Evolutionary conservation across 139 green algal species (phyloP).

Genomic region (Coelastrella sp.): DNA sequence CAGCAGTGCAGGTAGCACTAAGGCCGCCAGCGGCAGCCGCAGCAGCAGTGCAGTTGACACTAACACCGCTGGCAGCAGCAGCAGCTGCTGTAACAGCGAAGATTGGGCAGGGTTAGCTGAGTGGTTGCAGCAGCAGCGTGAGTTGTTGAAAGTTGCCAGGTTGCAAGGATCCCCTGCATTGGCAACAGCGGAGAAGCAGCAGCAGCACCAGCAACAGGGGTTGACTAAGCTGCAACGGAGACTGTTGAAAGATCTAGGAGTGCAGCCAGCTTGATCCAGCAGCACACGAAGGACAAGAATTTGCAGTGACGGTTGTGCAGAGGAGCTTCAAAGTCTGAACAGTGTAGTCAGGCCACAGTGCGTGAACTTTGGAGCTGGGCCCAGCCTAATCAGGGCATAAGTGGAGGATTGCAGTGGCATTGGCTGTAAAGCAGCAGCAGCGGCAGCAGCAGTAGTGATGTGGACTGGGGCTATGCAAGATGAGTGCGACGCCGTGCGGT

Average conservation of each 20-base stretch:
- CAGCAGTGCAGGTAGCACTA: neutral
- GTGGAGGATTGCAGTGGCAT: too few species aligned
- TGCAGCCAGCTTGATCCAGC: constrained; percentile 18
- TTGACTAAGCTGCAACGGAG: neutral
- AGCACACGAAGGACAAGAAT: too few species aligned
- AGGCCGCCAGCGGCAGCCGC: neutral
- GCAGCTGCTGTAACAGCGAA: neutral
- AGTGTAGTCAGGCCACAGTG: too few species aligned
- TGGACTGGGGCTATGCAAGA: too few species aligned
- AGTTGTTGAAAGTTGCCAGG: neutral
- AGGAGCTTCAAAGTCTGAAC: too few species aligned
- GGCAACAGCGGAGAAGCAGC: neutral
- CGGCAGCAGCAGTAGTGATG: too few species aligned
- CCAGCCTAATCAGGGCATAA: too few species aligned
- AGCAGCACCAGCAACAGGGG: neutral
- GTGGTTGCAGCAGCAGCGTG: constrained; percentile 31
- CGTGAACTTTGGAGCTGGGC: too few species aligned
- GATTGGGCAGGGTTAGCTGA: constrained; percentile 7
- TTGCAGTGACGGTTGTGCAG: too few species aligned
- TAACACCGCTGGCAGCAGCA: neutral
- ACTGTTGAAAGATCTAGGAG: neutral
- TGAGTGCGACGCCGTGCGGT: too few species aligned
- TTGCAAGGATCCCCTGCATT: neutral
- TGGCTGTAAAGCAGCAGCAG: too few species aligned
- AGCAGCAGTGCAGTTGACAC: neutral